These are phyloP conservation scores for Neurospora discreta DNA, from an alignment of 495 filamentous ascomycete genomes.

Conservation along the genomic window DNA sequence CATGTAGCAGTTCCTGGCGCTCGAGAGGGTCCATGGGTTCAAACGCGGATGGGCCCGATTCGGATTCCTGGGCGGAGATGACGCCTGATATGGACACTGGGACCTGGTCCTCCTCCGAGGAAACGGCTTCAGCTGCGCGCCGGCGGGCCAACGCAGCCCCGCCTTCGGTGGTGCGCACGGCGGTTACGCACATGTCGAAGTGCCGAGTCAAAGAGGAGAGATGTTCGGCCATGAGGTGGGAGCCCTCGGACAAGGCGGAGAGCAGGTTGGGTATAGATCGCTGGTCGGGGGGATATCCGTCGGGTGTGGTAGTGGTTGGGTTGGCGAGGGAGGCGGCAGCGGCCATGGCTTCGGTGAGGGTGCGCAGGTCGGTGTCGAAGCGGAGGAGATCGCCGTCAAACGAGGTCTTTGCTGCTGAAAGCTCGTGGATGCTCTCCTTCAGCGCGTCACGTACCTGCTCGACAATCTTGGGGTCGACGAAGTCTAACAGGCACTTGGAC, in stretches of 20 bases:
- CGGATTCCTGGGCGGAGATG: slow-evolving; percentile 46
- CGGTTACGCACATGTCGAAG: slow-evolving; percentile 89
- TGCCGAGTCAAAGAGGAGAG: slow-evolving; percentile 78
- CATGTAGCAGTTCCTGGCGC: slow-evolving; percentile 68
- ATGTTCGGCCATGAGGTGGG: slow-evolving; percentile 70
- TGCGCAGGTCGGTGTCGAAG: slow-evolving; percentile 48
- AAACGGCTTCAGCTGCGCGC: slow-evolving; percentile 40
- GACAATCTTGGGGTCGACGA: slow-evolving; percentile 74
- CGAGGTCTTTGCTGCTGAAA: slow-evolving; percentile 47
- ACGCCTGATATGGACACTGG: slow-evolving; percentile 46
- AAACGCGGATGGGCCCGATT: slow-evolving; percentile 37
- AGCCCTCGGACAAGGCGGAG: slow-evolving; percentile 61
- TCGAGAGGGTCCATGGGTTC: slow-evolving; percentile 67
- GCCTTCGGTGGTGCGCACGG: slow-evolving; percentile 86
- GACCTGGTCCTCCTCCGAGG: slow-evolving; percentile 37
- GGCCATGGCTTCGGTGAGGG: slow-evolving; percentile 28
- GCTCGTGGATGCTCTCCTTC: slow-evolving; percentile 50
- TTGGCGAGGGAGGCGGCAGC: slow-evolving; percentile 22
- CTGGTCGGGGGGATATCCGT: slow-evolving; percentile 38
- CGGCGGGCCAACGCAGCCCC: slow-evolving; percentile 59
- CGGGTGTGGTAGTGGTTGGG: slow-evolving; percentile 27
- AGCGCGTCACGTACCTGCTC: slow-evolving; percentile 54
- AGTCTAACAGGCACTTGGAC: slow-evolving; percentile 69
- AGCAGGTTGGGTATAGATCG: slow-evolving; percentile 44
- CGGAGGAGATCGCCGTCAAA: slow-evolving; percentile 51